These are phyloP conservation scores for Jatropha podagrica DNA, from an alignment of 441 rosid genomes.

Conservation along the genomic window DNA sequence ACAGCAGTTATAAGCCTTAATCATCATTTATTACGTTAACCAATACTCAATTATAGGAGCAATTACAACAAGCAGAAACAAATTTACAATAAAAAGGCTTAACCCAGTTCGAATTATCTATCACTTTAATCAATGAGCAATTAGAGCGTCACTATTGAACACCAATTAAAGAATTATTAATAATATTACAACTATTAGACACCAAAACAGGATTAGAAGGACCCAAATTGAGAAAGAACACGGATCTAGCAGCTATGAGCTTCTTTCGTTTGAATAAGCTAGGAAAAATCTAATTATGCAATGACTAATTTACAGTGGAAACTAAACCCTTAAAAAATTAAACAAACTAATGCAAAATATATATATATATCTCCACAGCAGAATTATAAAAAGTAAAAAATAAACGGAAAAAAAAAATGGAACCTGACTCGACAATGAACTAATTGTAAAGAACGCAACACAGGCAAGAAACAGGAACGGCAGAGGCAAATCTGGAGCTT, in stretches of 20 bases:
- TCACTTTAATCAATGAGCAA: conserved; percentile 11
- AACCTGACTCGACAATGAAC: too few relatives aligned
- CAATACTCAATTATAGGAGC: not conserved
- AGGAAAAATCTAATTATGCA: conserved; percentile 13
- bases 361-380: too few relatives aligned
- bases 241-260: conserved; percentile 49
- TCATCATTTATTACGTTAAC: not conserved
- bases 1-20: not conserved
- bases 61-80: not conserved
- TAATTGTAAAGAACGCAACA: too few relatives aligned
- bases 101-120: not conserved
- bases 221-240: conserved; percentile 22
- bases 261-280: conserved; percentile 41
- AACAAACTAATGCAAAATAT: too few relatives aligned
- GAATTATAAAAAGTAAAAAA: too few relatives aligned
- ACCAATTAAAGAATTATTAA: conserved; percentile 15
- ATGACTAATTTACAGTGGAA: too few relatives aligned
- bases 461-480: too few relatives aligned
- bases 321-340: too few relatives aligned
- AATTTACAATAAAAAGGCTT: not conserved
- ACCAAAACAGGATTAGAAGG: not conserved
- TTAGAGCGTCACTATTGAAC: conserved; percentile 10
- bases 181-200: not conserved
- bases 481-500: too few relatives aligned
- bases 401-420: too few relatives aligned